Percentiles rank a stretch among this genome's conserved stretches.
Conservation (phyloP, 2,329 filamentous ascomycete species). For the Apiospora pterosperma region DNA sequence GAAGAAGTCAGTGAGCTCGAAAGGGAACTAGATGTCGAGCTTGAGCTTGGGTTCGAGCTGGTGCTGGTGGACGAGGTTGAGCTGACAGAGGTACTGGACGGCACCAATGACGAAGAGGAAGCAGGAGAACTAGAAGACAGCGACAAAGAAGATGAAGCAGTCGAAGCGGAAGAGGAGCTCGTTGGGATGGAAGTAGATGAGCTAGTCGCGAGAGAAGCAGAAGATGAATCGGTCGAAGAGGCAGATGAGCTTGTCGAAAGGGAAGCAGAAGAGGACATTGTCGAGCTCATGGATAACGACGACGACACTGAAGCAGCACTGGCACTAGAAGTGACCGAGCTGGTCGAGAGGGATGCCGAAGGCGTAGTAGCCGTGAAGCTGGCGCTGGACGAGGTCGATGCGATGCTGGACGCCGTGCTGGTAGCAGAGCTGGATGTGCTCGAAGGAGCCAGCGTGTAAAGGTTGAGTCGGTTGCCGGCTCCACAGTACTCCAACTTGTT, state of each 20-base stretch:
- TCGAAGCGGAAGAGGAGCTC: background rate
- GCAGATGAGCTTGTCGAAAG: background rate
- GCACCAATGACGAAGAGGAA: background rate
- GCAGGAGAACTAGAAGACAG: background rate
- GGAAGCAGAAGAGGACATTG: background rate
- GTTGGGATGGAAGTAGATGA: background rate
- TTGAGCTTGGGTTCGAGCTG: background rate
- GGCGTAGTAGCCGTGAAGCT: background rate
- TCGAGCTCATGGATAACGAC: background rate
- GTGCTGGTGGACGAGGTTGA: background rate
- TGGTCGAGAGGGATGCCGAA: background rate
- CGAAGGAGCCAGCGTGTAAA: slow-evolving; percentile 13
- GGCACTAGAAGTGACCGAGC: background rate
- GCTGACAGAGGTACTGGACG: background rate
- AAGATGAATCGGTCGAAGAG: background rate
- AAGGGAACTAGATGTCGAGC: background rate
- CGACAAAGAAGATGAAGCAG: background rate
- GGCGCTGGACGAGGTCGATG: background rate
- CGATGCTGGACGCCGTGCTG: slow-evolving; percentile 6
- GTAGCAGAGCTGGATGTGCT: slow-evolving; percentile 9
- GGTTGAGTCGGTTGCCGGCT: slow-evolving; percentile 16
- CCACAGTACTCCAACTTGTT: slow-evolving; percentile 20
- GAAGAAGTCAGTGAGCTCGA: background rate
- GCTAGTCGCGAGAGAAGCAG: background rate
- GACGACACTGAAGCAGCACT: background rate